Conservation (phyloP, 768 basidiomycete genomes). For the Daedaleopsis sinensis region DNA sequence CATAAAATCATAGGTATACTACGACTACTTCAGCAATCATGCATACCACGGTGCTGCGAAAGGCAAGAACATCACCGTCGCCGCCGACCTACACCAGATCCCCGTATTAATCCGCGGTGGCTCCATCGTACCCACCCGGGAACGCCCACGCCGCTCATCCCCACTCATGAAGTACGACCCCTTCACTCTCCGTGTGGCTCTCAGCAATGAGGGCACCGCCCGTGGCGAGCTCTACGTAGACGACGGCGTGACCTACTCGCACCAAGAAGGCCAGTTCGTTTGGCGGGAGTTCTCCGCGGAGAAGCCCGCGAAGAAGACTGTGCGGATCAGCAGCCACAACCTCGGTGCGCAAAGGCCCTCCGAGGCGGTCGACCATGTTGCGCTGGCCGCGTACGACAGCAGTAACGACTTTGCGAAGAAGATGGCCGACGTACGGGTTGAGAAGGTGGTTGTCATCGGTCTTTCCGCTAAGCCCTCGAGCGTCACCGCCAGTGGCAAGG, state of each 20-base stretch:
- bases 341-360: constrained; percentile 47
- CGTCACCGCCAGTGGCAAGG: constrained; percentile 53
- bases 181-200: constrained; percentile 86
- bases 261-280: constrained; percentile 76
- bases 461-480: constrained; percentile 60
- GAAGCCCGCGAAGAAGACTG: constrained; percentile 46
- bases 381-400: constrained; percentile 51
- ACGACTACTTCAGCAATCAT: constrained; percentile 83
- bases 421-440: constrained; percentile 74
- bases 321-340: constrained; percentile 55
- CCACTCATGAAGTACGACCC: constrained; percentile 90
- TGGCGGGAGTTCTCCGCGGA: constrained; percentile 78
- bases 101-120: constrained; percentile 92
- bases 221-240: constrained; percentile 92
- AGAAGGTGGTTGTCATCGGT: constrained; percentile 81
- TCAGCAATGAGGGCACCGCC: constrained; percentile 62
- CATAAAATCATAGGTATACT: constrained; percentile 68
- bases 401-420: constrained; percentile 70
- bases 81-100: constrained; percentile 76
- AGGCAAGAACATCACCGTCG: constrained; percentile 73
- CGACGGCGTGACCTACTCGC: constrained; percentile 84
- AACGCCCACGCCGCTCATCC: constrained; percentile 85
- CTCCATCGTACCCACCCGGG: constrained; percentile 84
- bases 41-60: constrained; percentile 67
- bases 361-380: constrained; percentile 55